These are phyloP conservation scores for Cymbidium sinense DNA, from an alignment of 106 monocot genomes.

Conservation along the genomic window DNA sequence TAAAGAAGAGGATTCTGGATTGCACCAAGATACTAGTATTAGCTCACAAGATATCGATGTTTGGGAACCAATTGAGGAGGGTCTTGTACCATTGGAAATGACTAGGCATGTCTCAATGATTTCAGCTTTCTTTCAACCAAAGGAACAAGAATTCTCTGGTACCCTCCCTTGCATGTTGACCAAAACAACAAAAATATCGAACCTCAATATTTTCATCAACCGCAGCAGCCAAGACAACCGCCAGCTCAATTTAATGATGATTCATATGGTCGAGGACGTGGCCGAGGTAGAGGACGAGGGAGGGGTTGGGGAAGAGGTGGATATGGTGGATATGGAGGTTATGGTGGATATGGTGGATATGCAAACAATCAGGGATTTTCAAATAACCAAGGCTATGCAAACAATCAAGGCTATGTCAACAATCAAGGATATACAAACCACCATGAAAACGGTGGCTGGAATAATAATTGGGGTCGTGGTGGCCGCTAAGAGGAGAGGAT, in stretches of 20 bases:
- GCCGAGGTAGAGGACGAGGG: slow-evolving; percentile 75
- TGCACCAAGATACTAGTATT: slow-evolving; percentile 82
- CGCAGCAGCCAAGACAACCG: slow-evolving; percentile 24
- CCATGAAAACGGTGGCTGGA: too few relatives aligned
- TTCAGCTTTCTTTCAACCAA: slow-evolving; percentile 28
- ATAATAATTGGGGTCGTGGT: too few relatives aligned
- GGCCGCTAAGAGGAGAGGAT: too few relatives aligned
- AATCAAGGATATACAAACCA: slow-evolving; percentile 2
- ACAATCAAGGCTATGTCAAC: slow-evolving; percentile 2
- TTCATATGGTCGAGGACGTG: slow-evolving; percentile 64
- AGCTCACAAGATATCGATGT: slow-evolving; percentile 93
- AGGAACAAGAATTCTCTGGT: slow-evolving; percentile 78
- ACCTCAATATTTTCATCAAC: slow-evolving; percentile 26
- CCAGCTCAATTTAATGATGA: slow-evolving; percentile 41
- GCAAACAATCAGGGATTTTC: slow-evolving; percentile 10
- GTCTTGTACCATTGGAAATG: slow-evolving; percentile 80
- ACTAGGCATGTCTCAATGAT: slow-evolving; percentile 89
- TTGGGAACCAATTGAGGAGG: slow-evolving; percentile 99
- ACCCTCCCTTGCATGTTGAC: slow-evolving; percentile 43
- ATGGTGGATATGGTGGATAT: slow-evolving; percentile 24
- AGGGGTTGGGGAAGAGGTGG: slow-evolving; percentile 51
- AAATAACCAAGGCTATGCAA: slow-evolving; percentile 4
- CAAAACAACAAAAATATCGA: slow-evolving; percentile 32
- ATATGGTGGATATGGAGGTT: slow-evolving; percentile 33
- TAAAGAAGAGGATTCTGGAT: slow-evolving; percentile 56